phyloP scores from a whole-genome alignment of 2,329 filamentous ascomycete species.

The Nemania abortiva region DNA sequence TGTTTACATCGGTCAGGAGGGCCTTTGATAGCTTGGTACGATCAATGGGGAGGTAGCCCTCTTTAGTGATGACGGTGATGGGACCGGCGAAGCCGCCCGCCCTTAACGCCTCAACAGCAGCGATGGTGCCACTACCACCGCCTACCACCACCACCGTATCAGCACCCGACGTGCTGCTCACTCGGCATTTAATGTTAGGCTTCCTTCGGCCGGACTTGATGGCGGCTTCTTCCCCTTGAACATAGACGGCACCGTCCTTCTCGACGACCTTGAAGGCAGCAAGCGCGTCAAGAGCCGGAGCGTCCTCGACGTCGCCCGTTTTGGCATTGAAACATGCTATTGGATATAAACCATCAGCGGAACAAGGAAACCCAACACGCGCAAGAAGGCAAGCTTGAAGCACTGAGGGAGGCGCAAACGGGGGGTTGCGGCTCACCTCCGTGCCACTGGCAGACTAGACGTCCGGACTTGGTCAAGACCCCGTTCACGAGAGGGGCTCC shows the following conservation, averaged over 20 bases:
- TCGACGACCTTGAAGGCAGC: conserved; percentile 84
- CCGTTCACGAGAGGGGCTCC: conserved; percentile 91
- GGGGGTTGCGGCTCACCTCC: conserved; percentile 73
- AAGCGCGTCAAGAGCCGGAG: conserved; percentile 88
- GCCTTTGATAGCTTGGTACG: conserved; percentile 96
- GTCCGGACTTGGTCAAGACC: conserved; percentile 82
- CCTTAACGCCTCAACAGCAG: conserved; percentile 84
- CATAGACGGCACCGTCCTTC: conserved; percentile 85
- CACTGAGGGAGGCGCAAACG: background rate
- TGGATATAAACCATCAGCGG: conserved; percentile 24
- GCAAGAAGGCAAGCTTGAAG: background rate
- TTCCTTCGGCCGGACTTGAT: conserved; percentile 82
- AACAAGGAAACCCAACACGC: background rate
- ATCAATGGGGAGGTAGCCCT: conserved; percentile 90
- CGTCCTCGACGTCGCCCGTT: conserved; percentile 94
- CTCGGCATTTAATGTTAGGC: conserved; percentile 78
- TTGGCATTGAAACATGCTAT: conserved; percentile 90
- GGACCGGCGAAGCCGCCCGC: conserved; percentile 82
- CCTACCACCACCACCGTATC: conserved; percentile 87
- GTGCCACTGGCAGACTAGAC: conserved; percentile 95
- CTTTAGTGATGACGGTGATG: conserved; percentile 85
- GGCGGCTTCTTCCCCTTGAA: conserved; percentile 80
- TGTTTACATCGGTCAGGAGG: conserved; percentile 81
- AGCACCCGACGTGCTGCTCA: conserved; percentile 59
- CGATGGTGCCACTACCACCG: conserved; percentile 86